Base-by-base conservation (phyloP, 352 stramenopile species). In the Phytopythium kandeliae region DNA sequence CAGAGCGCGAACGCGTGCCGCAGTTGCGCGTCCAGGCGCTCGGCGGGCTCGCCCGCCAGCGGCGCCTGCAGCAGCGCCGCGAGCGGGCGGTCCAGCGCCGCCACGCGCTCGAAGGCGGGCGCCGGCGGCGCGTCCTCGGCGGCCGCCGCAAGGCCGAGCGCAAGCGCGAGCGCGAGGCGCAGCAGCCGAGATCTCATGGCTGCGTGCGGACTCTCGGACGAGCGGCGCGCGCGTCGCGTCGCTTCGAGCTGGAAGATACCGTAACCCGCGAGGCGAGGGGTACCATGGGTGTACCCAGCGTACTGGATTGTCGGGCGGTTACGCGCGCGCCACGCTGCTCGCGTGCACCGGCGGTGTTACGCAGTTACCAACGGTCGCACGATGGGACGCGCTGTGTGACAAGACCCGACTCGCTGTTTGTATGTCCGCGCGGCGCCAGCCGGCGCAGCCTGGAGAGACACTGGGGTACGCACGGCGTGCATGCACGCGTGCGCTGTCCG, bases 1-100 rank as follows among this genome's bases (percentile, higher is more conserved):
- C 69, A 80, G 10, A 65, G 54, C 21, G 57, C 25, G 35, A 67
- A 72, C 26, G 57, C 56, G 25, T 40, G 25, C 26, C 72, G 58
- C 45, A 80, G 48, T 51, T 65, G 64, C 47, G 36, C 46, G 55
- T 77, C 69, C 37, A 80, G 38, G 16, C 54, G 37, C 2, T 61
- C 38, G 31, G 50, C 41, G 21, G 43, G 46, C 16, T 22, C 33
- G 16, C 30, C 41, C 3, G 13, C 33, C 3, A 77, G 44, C 8
- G 69, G 67, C 5, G 21, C 41, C 34, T 48, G 21, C 21, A 77
- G 51, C 28, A 75, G 54, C 44, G 66, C 51, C 2, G 53, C 15
- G 12, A 80, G 57, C 22, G 63, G 42, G 21, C 19, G 33, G n/a
- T 71, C 55, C 15, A 78, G 49, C 49, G 55, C 45, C 0, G 46